Evolutionary conservation across 352 stramenopile genomes (phyloP).

Genomic region (Phytophthora cryptogea): DNA sequence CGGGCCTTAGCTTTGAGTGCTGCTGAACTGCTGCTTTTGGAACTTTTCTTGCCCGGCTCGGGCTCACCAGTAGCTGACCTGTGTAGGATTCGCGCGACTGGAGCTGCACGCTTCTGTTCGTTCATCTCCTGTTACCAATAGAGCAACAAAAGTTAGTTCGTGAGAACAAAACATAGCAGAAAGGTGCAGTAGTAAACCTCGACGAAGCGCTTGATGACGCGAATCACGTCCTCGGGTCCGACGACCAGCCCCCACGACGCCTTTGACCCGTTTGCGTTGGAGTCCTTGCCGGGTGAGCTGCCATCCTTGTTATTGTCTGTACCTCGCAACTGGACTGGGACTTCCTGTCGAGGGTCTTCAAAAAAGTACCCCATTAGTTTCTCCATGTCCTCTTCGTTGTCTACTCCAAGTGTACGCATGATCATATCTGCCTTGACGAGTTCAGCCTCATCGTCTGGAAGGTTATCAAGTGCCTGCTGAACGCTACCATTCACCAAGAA

Average conservation of each 20-base stretch:
- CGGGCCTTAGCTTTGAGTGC: constrained; percentile 47
- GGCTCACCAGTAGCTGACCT: constrained; percentile 31
- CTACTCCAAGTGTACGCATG: constrained; percentile 83
- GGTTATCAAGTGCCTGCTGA: constrained; percentile 74
- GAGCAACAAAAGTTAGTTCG: not conserved
- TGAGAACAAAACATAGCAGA: not conserved
- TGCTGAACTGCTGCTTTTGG: constrained; percentile 27
- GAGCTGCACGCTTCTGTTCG: constrained; percentile 66
- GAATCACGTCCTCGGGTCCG: constrained; percentile 85
- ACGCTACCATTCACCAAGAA: constrained; percentile 89
- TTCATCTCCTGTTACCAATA: constrained; percentile 53
- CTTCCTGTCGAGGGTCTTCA: constrained; percentile 64
- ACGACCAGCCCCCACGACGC: constrained; percentile 69
- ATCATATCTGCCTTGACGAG: constrained; percentile 89
- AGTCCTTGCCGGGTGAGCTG: constrained; percentile 10
- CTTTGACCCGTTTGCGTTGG: constrained; percentile 7
- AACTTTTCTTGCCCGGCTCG: constrained; percentile 26
- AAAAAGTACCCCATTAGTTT: constrained; percentile 83
- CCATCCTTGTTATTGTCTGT: constrained; percentile 25
- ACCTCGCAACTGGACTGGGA: constrained; percentile 39
- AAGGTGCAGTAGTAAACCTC: constrained; percentile 49
- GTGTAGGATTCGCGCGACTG: constrained; percentile 51
- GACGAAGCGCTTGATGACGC: constrained; percentile 88
- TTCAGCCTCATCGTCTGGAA: constrained; percentile 77
- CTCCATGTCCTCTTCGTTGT: constrained; percentile 88